Base-by-base conservation (phyloP, 2,329 filamentous ascomycete species). In the Talaromyces sp. region DNA sequence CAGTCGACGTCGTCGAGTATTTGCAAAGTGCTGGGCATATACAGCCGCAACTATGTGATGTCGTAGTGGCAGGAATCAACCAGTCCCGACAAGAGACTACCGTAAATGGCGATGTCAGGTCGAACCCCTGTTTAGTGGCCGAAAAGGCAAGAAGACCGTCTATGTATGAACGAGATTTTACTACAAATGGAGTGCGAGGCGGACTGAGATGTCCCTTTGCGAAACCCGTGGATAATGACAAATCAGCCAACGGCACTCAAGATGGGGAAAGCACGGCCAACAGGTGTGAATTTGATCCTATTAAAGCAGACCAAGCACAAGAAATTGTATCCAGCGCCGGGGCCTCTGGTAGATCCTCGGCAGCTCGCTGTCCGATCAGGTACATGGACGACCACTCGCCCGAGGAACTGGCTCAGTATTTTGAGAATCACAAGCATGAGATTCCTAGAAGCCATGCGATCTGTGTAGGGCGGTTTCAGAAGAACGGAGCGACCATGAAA, bases 401-500 rank as follows among this genome's bases (percentile, higher is more conserved):
- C 1, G 91, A 96, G 78, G 93, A 97, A 72, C 88, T 98, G 64
- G 93, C 93, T 15, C 86, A 90, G 70, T 98, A 96, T 74, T 92
- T 98, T 70, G 91, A 97, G 74, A 92, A 88, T 58, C 93, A 97
- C 79, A 97, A 97, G 75, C 93, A 98, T 76, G 90, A 96, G 74
- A 85, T 98, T 59, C 93, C 93, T 10, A 86, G 93, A 68, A 97
- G 92, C 73, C 93, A 98, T 76, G 92, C 96, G 72, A 85, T 97
- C 52, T 98, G 93, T 74, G 87, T 98, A 63, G 88, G 90, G 70
- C 86, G 93, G 61, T 96, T 96, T 72, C 60, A 62, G 19, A 91
- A 96, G 76, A 89, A 86, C 74, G 93, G 93, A 70, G 89, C 93
- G 68, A 85, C 93, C 70, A 90, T 96, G 71, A 87, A 87, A 66